Conservation (phyloP, 2,329 filamentous ascomycete genomes). For the Diaporthe vaccinii region DNA sequence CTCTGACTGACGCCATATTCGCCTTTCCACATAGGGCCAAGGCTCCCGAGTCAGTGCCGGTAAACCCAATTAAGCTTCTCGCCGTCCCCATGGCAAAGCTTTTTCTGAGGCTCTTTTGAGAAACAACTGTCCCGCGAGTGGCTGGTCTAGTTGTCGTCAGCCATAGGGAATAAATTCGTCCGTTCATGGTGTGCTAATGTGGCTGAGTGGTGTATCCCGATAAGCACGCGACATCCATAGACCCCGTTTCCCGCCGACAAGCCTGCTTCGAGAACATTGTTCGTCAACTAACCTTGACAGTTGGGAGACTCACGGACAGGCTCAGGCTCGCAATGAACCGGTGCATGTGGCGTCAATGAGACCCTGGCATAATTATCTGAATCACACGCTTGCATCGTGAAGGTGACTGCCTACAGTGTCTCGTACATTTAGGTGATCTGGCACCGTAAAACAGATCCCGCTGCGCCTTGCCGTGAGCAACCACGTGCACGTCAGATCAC, state of each 20-base stretch:
- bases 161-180: background rate
- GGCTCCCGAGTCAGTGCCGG: conserved; percentile 27
- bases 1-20: conserved; percentile 39
- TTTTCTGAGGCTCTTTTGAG: conserved; percentile 6
- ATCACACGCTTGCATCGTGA: background rate
- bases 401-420: background rate
- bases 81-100: conserved; percentile 4
- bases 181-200: background rate
- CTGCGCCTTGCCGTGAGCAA: background rate
- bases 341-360: background rate
- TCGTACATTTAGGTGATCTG: background rate
- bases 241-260: background rate
- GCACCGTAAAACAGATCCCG: background rate
- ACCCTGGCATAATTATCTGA: background rate
- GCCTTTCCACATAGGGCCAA: conserved; percentile 35
- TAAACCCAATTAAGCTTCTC: background rate
- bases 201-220: background rate
- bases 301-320: too few species aligned
- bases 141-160: background rate
- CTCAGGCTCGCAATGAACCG: too few species aligned
- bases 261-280: background rate
- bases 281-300: too few species aligned
- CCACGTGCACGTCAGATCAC: background rate
- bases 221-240: background rate
- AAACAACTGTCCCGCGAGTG: background rate